These are phyloP conservation scores for Boletus rubropictus DNA, from an alignment of 768 basidiomycete genomes.

Conservation along the genomic window DNA sequence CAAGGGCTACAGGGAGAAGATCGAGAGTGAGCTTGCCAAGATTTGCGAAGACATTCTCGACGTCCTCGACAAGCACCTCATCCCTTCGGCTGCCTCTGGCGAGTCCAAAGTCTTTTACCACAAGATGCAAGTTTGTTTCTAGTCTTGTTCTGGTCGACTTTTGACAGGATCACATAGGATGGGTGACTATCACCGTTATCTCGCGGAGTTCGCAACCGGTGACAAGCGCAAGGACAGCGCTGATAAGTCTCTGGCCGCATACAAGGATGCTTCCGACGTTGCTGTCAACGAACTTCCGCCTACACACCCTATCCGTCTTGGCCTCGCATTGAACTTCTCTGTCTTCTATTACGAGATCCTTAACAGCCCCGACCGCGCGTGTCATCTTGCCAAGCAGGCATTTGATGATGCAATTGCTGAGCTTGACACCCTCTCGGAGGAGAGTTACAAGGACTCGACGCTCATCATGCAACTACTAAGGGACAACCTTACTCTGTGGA, in stretches of 20 bases:
- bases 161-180: slow-evolving; percentile 53
- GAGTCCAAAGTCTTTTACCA: slow-evolving; percentile 99
- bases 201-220: slow-evolving; percentile 96
- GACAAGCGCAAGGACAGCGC: slow-evolving; percentile 96
- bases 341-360: slow-evolving; percentile 99
- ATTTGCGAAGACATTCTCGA: slow-evolving; percentile 99
- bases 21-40: slow-evolving; percentile 92
- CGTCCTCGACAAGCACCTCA: slow-evolving; percentile 96
- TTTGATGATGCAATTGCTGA: slow-evolving; percentile 99
- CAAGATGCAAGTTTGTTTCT: slow-evolving; percentile 72
- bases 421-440: slow-evolving; percentile 97
- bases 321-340: slow-evolving; percentile 98
- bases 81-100: slow-evolving; percentile 91
- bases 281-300: slow-evolving; percentile 93
- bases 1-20: slow-evolving; percentile 97
- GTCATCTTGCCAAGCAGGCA: slow-evolving; percentile 97
- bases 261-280: slow-evolving; percentile 97
- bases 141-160: neutral
- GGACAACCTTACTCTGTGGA: slow-evolving; percentile 98
- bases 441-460: slow-evolving; percentile 99
- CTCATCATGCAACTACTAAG: slow-evolving; percentile 95
- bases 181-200: slow-evolving; percentile 99
- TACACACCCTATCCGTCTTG: slow-evolving; percentile 97
- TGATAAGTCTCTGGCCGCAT: slow-evolving; percentile 94
- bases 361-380: slow-evolving; percentile 97